These are phyloP conservation scores for Dacryopinax primogenitus DNA, from an alignment of 768 basidiomycete genomes.

Conservation along the genomic window DNA sequence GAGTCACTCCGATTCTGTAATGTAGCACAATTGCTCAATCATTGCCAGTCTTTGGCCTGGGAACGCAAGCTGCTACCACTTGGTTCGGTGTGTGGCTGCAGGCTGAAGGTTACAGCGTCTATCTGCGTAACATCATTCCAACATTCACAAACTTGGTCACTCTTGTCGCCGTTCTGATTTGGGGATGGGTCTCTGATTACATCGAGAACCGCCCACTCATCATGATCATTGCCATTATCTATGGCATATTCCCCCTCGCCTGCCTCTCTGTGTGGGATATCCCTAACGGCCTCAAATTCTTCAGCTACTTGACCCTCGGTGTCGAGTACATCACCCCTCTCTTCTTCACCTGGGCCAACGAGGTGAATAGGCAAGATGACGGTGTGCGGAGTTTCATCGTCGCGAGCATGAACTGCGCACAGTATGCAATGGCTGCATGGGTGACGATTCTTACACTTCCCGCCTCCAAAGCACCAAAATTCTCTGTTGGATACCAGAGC, in stretches of 20 bases:
- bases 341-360: conserved; percentile 66
- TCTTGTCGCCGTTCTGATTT: conserved; percentile 47
- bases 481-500: background rate
- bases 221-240: conserved; percentile 47
- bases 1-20: background rate
- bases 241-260: conserved; percentile 37
- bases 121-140: background rate
- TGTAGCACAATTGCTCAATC: background rate
- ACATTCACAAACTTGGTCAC: conserved; percentile 44
- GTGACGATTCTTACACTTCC: background rate
- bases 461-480: conserved; percentile 6
- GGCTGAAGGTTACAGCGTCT: background rate
- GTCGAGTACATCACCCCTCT: conserved; percentile 8
- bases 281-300: conserved; percentile 53
- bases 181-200: conserved; percentile 51
- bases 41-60: background rate
- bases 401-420: conserved; percentile 56
- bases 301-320: conserved; percentile 46
- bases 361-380: conserved; percentile 56
- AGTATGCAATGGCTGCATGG: conserved; percentile 2
- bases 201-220: conserved; percentile 48
- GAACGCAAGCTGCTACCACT: conserved; percentile 39
- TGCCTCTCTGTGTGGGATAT: conserved; percentile 50
- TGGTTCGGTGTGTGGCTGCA: background rate
- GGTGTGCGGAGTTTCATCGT: conserved; percentile 57